A percentile compares a stretch with the other conserved stretches of the same genome.
phyloP scores from a whole-genome alignment of 169 alveolate species.

The Cryptosporidium viatorum region DNA sequence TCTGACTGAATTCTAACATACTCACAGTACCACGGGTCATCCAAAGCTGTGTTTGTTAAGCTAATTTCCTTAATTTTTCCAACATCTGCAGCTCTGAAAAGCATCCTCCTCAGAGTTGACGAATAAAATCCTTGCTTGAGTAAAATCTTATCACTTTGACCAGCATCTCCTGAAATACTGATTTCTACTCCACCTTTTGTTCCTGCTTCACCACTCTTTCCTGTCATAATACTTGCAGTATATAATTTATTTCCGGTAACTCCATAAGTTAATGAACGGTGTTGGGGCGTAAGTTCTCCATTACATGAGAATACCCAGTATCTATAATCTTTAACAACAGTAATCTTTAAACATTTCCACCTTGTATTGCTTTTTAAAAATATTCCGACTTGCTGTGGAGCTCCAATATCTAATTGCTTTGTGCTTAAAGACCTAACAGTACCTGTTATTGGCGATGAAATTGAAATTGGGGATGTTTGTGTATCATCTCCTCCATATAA shows the following conservation, averaged over 20 bases:
- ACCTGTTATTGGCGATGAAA: constrained; percentile 83
- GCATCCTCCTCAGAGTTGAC: constrained; percentile 81
- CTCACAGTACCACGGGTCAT: constrained; percentile 90
- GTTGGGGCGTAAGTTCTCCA: constrained; percentile 80
- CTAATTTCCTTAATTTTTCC: constrained; percentile 84
- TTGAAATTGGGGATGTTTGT: constrained; percentile 84
- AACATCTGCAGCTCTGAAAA: constrained; percentile 87
- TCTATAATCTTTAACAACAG: constrained; percentile 87
- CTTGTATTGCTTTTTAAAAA: constrained; percentile 82
- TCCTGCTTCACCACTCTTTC: constrained; percentile 83
- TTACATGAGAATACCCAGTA: constrained; percentile 91
- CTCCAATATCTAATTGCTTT: constrained; percentile 85
- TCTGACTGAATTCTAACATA: constrained; percentile 81
- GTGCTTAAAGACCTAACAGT: constrained; percentile 82
- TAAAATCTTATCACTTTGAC: constrained; percentile 83
- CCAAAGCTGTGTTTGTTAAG: constrained; percentile 82
- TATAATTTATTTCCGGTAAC: constrained; percentile 81
- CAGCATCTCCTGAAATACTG: constrained; percentile 83
- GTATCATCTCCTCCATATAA: constrained; percentile 82
- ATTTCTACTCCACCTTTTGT: constrained; percentile 83
- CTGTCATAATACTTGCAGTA: constrained; percentile 78
- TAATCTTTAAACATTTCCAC: constrained; percentile 89
- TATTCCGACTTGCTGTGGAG: constrained; percentile 84
- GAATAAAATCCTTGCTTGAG: constrained; percentile 77
- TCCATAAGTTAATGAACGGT: constrained; percentile 75